Base-by-base conservation (phyloP, 495 filamentous ascomycete genomes). In the Podospora conica region DNA sequence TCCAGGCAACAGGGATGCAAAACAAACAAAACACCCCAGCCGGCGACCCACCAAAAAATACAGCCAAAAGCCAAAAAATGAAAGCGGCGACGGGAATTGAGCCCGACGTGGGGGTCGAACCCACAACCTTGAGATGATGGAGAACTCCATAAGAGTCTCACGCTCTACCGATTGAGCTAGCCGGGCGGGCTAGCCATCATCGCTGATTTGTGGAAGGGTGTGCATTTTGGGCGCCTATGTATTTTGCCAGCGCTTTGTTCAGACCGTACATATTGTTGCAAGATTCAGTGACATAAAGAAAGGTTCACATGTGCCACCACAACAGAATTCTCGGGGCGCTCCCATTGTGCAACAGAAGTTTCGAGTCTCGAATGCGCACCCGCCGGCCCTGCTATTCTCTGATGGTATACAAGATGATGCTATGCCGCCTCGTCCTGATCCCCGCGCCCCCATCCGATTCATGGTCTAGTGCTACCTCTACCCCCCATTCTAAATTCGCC, bases 111-210 rank as follows among this genome's bases (percentile, higher is more conserved):
- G 61, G 61, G 61, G 61, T 62, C 67, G 64, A 68, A 40, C 53
- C 69, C 68, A 54, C 61, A 55, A 63, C 61, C 61, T 63, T 63
- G 61, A 63, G 61, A 63, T 63, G 40, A 27, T 12, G 22, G 40
- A 24, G 40, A 53, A 25, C 33, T 54, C 40, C 61, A 86, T 89
- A 90, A 90, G 87, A 90, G 87, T 89, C 87, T 88, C 84, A 89
- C 87, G 87, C 87, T 89, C 87, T 89, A 88, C 87, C 87, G 86
- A 90, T 89, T 89, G 87, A 90, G 87, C 87, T 89, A 90, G 85
- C 85, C 76, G 73, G 74, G 74, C 74, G 48, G 58, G 18, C 40
- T 7, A 48, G 40, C 6, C 40, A 48, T 48, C 33, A 48, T 48
- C 40, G 40, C 40, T 48, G 40, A 48, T 7, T 48, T 48, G 18